Evolutionary conservation across 163 green algal species (phyloP), one percentile per base, ranked within the genome.

Genomic region (Chlorella variabilis): DNA sequence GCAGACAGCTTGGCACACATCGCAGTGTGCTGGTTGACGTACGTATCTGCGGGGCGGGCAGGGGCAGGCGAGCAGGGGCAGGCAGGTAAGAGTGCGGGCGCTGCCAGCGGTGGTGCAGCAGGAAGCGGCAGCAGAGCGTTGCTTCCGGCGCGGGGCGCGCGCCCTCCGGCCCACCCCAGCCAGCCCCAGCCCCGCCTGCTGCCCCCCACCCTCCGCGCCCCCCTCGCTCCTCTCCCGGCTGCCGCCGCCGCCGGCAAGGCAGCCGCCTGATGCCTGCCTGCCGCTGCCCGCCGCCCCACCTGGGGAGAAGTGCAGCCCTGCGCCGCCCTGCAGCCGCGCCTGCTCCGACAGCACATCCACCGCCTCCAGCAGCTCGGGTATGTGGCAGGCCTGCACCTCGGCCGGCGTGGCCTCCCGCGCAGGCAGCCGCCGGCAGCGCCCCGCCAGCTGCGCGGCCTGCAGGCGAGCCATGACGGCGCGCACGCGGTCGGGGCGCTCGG

Each of bases 401-500:
- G 82, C 84, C 0, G 68, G 48, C 0, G 85, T 92, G 5, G 92
- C 94, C 49, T 85, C 77, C 5, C 90, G 86, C 41, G 83, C 89
- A 0, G 75, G 62, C 27, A 94, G 80, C 29, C 84, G 81, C 56
- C 34, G n/a, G 79, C 91, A 94, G 31, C 84, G 87, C 20, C 69
- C 82, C 78, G 84, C 84, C 25, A 96, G 86, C 11, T 92, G 87
- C 1, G 82, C 82, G 0, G 77, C 75, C 8, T 86, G 59, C 34
- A 97, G 84, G 8, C 91, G 83, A 2, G 87, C 87, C 83, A 95
- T 92, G 21, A 95, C 88, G n/a, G 92, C 92, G 27, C 87, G 86
- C 31, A 95, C 77, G 3, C 94, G 86, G 87, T 96, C 93, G 38
- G 94, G 92, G 0, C 92, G 84, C 84, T 97, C 94, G 5, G 93